phyloP scores from a whole-genome alignment of 768 basidiomycete species.

The Tremella fuciformis region DNA sequence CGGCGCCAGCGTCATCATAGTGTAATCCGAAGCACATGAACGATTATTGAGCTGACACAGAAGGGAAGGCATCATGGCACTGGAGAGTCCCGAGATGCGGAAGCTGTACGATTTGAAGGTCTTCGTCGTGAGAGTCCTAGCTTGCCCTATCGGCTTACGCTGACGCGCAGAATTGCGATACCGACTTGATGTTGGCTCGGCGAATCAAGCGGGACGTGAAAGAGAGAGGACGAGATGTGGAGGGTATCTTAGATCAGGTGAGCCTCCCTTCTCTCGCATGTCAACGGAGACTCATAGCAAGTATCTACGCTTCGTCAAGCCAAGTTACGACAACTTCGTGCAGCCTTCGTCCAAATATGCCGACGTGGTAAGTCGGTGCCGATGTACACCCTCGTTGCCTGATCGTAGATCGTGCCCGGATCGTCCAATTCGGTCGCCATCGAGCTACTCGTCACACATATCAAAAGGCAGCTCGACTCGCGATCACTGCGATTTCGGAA shows the following conservation, averaged over 20 bases:
- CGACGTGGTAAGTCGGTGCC: slow-evolving; percentile 65
- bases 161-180: slow-evolving; percentile 57
- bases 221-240: slow-evolving; percentile 80
- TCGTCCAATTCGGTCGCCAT: slow-evolving; percentile 84
- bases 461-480: slow-evolving; percentile 76
- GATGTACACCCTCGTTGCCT: not conserved
- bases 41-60: slow-evolving; percentile 49
- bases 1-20: slow-evolving; percentile 87
- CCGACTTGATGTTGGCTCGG: slow-evolving; percentile 94
- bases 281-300: slow-evolving; percentile 5
- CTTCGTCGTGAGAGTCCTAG: slow-evolving; percentile 36
- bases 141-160: not conserved
- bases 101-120: slow-evolving; percentile 87
- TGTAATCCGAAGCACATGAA: slow-evolving; percentile 22
- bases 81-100: slow-evolving; percentile 74
- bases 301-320: slow-evolving; percentile 92
- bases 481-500: slow-evolving; percentile 70
- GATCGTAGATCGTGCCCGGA: slow-evolving; percentile 84
- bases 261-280: not conserved
- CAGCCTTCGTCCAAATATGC: slow-evolving; percentile 80
- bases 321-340: slow-evolving; percentile 90
- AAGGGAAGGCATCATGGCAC: slow-evolving; percentile 84
- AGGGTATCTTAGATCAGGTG: slow-evolving; percentile 81
- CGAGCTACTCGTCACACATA: slow-evolving; percentile 86
- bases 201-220: slow-evolving; percentile 81